Base-by-base conservation (phyloP, 306 rosid genomes). In the Malus sieversii region DNA sequence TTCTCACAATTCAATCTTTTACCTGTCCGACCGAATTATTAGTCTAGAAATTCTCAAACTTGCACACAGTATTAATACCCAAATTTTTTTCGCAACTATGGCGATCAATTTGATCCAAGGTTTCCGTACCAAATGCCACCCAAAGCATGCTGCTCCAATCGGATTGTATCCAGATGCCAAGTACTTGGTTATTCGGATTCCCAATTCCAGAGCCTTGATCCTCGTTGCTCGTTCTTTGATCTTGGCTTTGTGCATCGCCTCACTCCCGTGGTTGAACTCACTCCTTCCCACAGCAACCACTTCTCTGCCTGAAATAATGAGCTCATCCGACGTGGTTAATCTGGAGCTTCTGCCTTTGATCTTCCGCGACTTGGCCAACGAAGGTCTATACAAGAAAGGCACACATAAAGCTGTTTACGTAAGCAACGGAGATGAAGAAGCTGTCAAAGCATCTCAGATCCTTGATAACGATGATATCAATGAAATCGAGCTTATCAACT, bases 351-450 rank as follows among this genome's bases (percentile, higher is more conserved):
- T 87, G 30, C 72, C 88, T 0, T 4, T 75, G 18, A n/a, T 89
- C 55, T 77, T 89, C 69, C 86, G 22, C 4, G 90, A 87, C 76
- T 73, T 89, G 62, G 76, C 73, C 10, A 85, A 86, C 6, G 93
- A 90, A 79, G 90, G 93, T 3, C 75, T 91, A 42, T 5, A 80
- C 23, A 82, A 73, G 51, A 35, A 45, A 0, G 70, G 51, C 0
- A 32, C n/a, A 38, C 62, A 52, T 2, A 87, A 78, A 40, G 75
- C 84, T 2, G 35, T 86, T 25, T 77, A 81, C 35, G 15, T 88
- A 0, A 35, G 62, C 70, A 38, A 48, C 20, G 53, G 23, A 16
- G 38, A 70, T 3, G 79, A 72, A 8, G 58, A 58, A 42, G 59
- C n/a, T 2, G 12, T 33, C 3, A 10, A 25, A 18, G 48, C 35